A percentile compares a stretch with the other conserved stretches of the same genome.
phyloP scores from a whole-genome alignment of 2,329 filamentous ascomycete species.

The Colletotrichum melonis region DNA sequence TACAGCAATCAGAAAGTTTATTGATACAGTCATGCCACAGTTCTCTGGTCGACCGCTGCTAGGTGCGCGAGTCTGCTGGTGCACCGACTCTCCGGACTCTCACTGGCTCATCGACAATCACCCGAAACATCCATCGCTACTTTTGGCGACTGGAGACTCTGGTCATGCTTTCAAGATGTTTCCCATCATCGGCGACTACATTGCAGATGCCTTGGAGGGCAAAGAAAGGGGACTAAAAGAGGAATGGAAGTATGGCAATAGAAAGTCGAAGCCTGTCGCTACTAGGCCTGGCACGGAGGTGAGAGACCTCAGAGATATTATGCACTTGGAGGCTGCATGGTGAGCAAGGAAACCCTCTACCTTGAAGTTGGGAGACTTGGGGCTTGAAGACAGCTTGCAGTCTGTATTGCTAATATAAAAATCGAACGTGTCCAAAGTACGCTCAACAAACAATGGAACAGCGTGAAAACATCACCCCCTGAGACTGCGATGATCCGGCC shows the following conservation, averaged over 20 bases:
- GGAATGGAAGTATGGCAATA: slow-evolving; percentile 38
- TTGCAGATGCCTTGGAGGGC: slow-evolving; percentile 39
- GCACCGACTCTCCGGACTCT: slow-evolving; percentile 47
- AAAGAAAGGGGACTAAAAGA: slow-evolving; percentile 29
- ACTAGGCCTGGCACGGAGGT: slow-evolving; percentile 38
- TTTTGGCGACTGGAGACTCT: slow-evolving; percentile 41
- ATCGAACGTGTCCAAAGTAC: too few relatives aligned
- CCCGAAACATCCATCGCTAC: slow-evolving; percentile 33
- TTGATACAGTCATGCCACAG: slow-evolving; percentile 39
- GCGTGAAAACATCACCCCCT: neutral
- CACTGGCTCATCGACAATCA: slow-evolving; percentile 46
- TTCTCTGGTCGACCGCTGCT: slow-evolving; percentile 40
- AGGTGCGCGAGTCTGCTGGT: slow-evolving; percentile 44
- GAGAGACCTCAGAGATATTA: slow-evolving; percentile 38
- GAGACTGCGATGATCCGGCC: neutral
- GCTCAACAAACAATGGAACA: neutral
- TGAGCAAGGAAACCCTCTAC: too few relatives aligned
- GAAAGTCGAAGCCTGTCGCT: slow-evolving; percentile 33
- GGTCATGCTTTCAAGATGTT: slow-evolving; percentile 45
- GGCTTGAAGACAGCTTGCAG: too few relatives aligned
- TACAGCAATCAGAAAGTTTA: slow-evolving; percentile 23
- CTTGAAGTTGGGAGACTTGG: neutral
- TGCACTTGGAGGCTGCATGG: slow-evolving; percentile 2
- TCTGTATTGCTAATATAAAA: neutral
- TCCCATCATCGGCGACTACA: slow-evolving; percentile 40